A percentile compares a stretch with the other conserved stretches of the same genome.
These are phyloP conservation scores for Termitomyces eurrhizus DNA, from an alignment of 768 basidiomycete genomes.

Conservation along the genomic window DNA sequence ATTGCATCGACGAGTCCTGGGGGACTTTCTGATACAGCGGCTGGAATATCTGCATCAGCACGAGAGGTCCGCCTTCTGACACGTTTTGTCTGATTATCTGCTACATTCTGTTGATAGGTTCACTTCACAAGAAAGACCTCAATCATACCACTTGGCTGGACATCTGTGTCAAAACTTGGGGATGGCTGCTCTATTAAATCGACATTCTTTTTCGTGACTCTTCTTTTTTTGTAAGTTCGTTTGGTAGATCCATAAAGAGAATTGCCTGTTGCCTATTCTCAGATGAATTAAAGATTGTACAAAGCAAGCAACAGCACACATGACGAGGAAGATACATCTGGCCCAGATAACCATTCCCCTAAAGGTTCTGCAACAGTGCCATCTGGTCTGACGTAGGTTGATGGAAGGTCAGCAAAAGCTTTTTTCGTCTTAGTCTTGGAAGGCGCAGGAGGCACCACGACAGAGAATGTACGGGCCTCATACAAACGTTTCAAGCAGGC, in stretches of 20 bases:
- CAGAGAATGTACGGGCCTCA: slow-evolving; percentile 5
- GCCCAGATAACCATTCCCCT: slow-evolving; percentile 35
- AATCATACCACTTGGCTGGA: background rate
- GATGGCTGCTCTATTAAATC: background rate
- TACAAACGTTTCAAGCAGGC: background rate
- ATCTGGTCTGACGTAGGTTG: slow-evolving; percentile 36
- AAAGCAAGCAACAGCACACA: slow-evolving; percentile 6
- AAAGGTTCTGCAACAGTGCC: slow-evolving; percentile 41
- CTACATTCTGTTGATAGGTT: background rate
- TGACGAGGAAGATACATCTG: background rate
- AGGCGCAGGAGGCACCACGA: background rate
- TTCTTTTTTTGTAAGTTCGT: slow-evolving; percentile 1
- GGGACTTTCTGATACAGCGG: background rate
- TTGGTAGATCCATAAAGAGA: background rate
- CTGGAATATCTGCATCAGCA: background rate
- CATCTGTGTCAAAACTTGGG: background rate
- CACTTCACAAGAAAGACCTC: background rate
- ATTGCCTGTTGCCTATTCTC: slow-evolving; percentile 1
- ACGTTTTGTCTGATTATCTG: slow-evolving; percentile 7
- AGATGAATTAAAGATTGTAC: background rate
- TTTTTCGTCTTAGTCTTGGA: slow-evolving; percentile 38
- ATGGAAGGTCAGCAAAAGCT: slow-evolving; percentile 56
- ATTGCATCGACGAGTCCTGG: background rate
- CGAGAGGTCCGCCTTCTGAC: background rate
- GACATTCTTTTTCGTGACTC: background rate